phyloP scores from a whole-genome alignment of 129 eudicot species.

The Pseudognaphalium luteoalbum region DNA sequence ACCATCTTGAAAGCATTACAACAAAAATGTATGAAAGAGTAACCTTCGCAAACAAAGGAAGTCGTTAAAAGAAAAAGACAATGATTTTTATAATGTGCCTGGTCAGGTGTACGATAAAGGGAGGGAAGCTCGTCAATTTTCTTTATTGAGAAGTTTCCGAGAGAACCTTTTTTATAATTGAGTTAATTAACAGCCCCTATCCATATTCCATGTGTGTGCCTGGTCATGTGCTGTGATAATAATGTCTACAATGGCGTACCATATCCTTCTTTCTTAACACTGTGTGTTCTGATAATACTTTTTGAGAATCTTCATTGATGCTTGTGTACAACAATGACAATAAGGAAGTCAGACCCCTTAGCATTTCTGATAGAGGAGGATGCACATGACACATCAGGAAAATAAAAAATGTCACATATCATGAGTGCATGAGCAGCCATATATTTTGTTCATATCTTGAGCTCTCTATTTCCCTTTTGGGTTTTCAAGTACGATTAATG shows the following conservation, averaged over 20 bases:
- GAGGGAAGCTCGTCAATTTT: neutral
- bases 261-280: neutral
- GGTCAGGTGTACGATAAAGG: neutral
- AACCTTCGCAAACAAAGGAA: neutral
- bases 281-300: neutral
- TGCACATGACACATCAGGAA: neutral
- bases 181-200: neutral
- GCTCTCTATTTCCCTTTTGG: neutral
- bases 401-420: neutral
- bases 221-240: neutral
- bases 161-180: neutral
- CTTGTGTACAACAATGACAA: neutral
- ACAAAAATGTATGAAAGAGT: neutral
- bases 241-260: neutral
- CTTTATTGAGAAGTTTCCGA: neutral
- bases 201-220: neutral
- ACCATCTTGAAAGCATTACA: neutral
- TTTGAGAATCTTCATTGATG: neutral
- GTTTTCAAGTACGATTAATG: neutral
- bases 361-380: neutral
- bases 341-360: neutral
- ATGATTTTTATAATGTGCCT: neutral
- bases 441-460: neutral
- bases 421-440: neutral
- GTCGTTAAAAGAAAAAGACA: neutral